Conservation (phyloP, 345 rosid genomes). For the Heritiera littoralis region DNA sequence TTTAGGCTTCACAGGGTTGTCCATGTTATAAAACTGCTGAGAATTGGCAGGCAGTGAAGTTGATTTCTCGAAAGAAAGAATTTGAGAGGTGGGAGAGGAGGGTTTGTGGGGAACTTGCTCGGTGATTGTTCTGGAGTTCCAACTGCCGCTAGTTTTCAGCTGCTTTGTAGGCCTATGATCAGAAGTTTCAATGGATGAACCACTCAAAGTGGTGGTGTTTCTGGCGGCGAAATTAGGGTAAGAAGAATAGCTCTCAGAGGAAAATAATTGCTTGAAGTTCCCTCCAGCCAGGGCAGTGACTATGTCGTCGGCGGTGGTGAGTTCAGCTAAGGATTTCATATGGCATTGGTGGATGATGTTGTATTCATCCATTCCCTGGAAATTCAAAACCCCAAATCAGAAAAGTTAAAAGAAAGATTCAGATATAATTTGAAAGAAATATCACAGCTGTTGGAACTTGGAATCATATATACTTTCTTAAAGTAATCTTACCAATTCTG, state of each 20-base stretch:
- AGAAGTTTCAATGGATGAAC: constrained; percentile 25
- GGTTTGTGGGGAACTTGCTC: constrained; percentile 14
- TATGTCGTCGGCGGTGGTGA: constrained; percentile 26
- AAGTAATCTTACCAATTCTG: constrained; percentile 48
- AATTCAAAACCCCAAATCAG: neutral
- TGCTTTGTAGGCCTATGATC: constrained; percentile 32
- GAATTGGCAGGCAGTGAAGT: constrained; percentile 14
- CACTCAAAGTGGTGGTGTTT: constrained; percentile 19
- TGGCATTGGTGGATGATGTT: constrained; percentile 42
- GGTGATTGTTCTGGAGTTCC: constrained; percentile 32
- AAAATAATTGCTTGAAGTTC: constrained; percentile 32
- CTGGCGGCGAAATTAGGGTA: constrained; percentile 23
- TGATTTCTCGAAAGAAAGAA: constrained; percentile 35
- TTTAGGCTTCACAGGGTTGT: constrained; percentile 25
- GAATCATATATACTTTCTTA: no score
- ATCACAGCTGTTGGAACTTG: neutral
- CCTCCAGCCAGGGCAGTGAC: constrained; percentile 18
- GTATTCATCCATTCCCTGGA: constrained; percentile 48
- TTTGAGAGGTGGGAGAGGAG: constrained; percentile 27
- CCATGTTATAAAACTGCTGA: constrained; percentile 23
- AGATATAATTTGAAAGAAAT: neutral
- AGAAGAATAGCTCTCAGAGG: constrained; percentile 38
- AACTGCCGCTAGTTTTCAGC: constrained; percentile 31
- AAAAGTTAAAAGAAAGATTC: neutral
- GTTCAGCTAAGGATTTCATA: constrained; percentile 33